Evolutionary conservation across 2,329 filamentous ascomycete genomes (phyloP).

Genomic region (Trichoderma aggressivum): DNA sequence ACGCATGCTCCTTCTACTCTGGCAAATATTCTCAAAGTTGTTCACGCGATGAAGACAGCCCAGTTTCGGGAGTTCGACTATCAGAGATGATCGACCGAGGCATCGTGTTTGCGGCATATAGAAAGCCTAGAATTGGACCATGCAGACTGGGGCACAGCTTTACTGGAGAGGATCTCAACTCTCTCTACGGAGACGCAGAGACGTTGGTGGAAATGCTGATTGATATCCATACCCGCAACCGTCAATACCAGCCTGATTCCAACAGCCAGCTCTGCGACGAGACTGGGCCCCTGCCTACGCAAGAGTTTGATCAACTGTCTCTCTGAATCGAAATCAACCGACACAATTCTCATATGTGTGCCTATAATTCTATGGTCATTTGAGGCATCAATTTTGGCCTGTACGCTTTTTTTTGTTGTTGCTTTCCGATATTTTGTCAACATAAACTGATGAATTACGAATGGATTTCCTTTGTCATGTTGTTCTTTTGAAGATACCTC

Average conservation of each 20-base stretch:
- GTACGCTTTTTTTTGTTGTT: neutral
- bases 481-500: constrained; percentile 31
- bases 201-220: constrained; percentile 51
- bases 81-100: constrained; percentile 43
- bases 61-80: constrained; percentile 25
- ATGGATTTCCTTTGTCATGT: constrained; percentile 16
- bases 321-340: neutral
- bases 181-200: constrained; percentile 49
- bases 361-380: neutral
- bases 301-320: neutral
- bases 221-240: constrained; percentile 45
- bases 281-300: constrained; percentile 38
- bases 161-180: constrained; percentile 41
- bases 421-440: neutral
- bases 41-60: constrained; percentile 27
- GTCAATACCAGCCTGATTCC: constrained; percentile 31
- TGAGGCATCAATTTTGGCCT: neutral
- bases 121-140: constrained; percentile 43
- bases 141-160: constrained; percentile 35
- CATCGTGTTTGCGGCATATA: constrained; percentile 56
- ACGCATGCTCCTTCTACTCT: constrained; percentile 52
- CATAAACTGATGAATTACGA: constrained; percentile 7
- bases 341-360: neutral
- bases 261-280: constrained; percentile 32
- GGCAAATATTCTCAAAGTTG: constrained; percentile 34